phyloP scores from a whole-genome alignment of 257 asterid genomes.

The Ehretia macrophylla region DNA sequence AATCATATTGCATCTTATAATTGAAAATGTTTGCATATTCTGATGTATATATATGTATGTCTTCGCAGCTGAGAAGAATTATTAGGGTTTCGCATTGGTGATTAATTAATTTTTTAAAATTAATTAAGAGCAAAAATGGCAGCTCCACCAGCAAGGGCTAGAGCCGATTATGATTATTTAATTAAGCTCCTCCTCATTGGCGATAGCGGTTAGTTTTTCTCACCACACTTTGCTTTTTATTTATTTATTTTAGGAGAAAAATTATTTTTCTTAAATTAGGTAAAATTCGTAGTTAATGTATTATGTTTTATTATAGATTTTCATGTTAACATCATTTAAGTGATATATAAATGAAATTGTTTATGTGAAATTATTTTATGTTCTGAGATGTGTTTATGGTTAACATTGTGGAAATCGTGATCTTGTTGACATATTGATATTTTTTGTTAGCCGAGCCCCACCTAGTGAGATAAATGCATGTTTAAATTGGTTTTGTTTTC shows the following conservation, averaged over 20 bases:
- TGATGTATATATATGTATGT: slow-evolving; percentile 4
- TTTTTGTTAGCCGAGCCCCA: too few species aligned
- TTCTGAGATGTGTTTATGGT: not conserved
- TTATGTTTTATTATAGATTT: too few species aligned
- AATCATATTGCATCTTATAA: not conserved
- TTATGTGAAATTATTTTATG: too few species aligned
- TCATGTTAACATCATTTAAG: too few species aligned
- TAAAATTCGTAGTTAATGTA: too few species aligned
- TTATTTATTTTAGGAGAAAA: too few species aligned
- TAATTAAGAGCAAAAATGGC: slow-evolving; percentile 12
- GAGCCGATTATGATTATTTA: slow-evolving; percentile 34
- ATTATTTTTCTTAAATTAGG: too few species aligned
- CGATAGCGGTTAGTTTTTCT: slow-evolving; percentile 30
- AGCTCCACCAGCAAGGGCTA: slow-evolving; percentile 31
- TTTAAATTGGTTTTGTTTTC: too few species aligned
- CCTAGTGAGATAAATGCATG: too few species aligned
- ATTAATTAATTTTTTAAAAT: not conserved
- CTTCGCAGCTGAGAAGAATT: slow-evolving; percentile 6
- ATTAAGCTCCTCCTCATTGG: slow-evolving; percentile 33
- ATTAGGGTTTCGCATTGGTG: slow-evolving; percentile 17
- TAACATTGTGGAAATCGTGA: not conserved
- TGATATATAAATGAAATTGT: too few species aligned
- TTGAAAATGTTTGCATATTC: not conserved
- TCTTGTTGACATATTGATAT: too few species aligned
- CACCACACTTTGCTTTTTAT: too few species aligned